phyloP scores from a whole-genome alignment of 1,139 yeast species.

The Suhomyces yuchorum region DNA sequence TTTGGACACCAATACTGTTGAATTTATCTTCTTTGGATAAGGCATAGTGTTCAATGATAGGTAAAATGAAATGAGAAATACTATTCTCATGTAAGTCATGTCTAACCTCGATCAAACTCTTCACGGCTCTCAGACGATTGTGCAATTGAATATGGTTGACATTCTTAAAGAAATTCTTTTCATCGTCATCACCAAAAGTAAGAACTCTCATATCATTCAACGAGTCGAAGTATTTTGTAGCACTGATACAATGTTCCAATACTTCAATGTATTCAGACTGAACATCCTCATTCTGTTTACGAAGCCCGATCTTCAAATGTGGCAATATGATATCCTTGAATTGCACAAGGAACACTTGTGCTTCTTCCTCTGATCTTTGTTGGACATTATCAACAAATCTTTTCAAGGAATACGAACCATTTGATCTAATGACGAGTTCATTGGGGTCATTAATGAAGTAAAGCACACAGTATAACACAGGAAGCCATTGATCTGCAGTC shows the following conservation, averaged over 20 bases:
- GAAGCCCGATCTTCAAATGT: constrained; percentile 65
- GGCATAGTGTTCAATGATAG: constrained; percentile 80
- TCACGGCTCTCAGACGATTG: constrained; percentile 82
- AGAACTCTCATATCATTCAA: constrained; percentile 70
- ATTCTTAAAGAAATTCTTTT: constrained; percentile 80
- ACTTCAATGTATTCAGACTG: constrained; percentile 72
- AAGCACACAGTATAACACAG: constrained; percentile 67
- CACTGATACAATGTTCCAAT: constrained; percentile 62
- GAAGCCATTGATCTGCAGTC: constrained; percentile 71
- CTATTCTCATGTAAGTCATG: constrained; percentile 56
- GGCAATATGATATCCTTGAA: constrained; percentile 66
- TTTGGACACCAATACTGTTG: constrained; percentile 73
- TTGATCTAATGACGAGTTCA: constrained; percentile 80
- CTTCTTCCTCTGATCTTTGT: constrained; percentile 34
- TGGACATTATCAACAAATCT: constrained; percentile 64
- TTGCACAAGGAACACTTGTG: constrained; percentile 40
- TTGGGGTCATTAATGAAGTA: constrained; percentile 75
- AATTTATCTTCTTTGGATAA: constrained; percentile 59
- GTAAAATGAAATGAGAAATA: constrained; percentile 79
- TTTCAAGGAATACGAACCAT: constrained; percentile 67
- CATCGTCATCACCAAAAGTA: constrained; percentile 70
- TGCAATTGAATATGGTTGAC: constrained; percentile 82
- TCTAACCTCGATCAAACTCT: constrained; percentile 47
- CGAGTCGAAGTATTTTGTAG: constrained; percentile 51
- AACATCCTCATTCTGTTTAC: constrained; percentile 61